A percentile compares a stretch with the other conserved stretches of the same genome.
These are phyloP conservation scores for Brasenia schreberi DNA, from an alignment of 164 flowering plant genomes.

Conservation along the genomic window DNA sequence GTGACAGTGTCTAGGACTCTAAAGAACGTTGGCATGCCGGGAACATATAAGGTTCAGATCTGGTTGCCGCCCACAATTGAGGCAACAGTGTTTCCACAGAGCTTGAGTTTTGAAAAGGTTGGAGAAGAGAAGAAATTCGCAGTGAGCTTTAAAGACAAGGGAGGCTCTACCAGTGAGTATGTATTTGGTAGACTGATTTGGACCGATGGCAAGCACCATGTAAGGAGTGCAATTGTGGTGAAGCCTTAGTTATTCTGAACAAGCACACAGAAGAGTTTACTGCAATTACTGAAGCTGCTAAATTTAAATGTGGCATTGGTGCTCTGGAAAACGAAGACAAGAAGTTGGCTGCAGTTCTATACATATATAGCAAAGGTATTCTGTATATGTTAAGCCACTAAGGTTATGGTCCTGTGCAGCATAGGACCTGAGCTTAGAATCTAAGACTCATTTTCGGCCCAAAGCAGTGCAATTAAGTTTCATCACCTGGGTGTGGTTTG, in stretches of 20 bases:
- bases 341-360: not conserved
- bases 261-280: too few relatives aligned
- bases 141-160: conserved; percentile 8
- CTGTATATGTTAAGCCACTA: not conserved
- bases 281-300: too few relatives aligned
- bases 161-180: conserved; percentile 10
- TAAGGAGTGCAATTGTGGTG: conserved; percentile 57
- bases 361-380: not conserved
- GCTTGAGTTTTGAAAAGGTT: conserved; percentile 10
- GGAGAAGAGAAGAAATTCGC: conserved; percentile 25
- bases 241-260: not conserved
- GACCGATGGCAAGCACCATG: conserved; percentile 56
- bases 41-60: conserved; percentile 6
- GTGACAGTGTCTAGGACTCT: conserved; percentile 11
- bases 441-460: too few relatives aligned
- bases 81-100: conserved; percentile 15
- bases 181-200: conserved; percentile 50
- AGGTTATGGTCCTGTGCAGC: not conserved
- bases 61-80: conserved; percentile 3
- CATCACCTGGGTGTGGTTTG: too few relatives aligned
- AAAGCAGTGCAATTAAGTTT: too few relatives aligned
- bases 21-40: conserved; percentile 17
- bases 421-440: too few relatives aligned
- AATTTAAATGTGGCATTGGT: too few relatives aligned
- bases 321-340: not conserved